Percentiles rank a stretch among this genome's conserved stretches.
Evolutionary conservation across 2,329 filamentous ascomycete species (phyloP).

Genomic region (Penicillium sp.): DNA sequence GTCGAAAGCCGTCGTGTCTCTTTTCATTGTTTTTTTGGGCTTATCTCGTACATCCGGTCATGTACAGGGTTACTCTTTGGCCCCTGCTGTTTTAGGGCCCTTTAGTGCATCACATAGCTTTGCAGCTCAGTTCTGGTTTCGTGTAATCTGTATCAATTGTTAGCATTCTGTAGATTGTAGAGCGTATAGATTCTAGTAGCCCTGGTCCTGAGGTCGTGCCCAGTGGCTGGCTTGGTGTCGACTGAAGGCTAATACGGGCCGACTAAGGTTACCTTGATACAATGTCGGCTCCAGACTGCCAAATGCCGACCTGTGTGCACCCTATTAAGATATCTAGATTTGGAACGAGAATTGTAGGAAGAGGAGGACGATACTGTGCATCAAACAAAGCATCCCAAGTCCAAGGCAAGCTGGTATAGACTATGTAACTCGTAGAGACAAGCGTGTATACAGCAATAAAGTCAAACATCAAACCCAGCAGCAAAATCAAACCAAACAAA

Average conservation of each 20-base stretch:
- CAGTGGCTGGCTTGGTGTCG: no score
- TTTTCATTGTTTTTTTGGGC: conserved; percentile 10
- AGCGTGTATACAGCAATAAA: background rate
- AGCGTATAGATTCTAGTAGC: no score
- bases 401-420: background rate
- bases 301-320: background rate
- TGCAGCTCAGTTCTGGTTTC: conserved; percentile 1
- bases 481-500: background rate
- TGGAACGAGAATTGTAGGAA: background rate
- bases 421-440: background rate
- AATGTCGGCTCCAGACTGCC: background rate
- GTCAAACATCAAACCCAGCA: background rate
- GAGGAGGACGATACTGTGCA: background rate
- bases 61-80: conserved; percentile 17
- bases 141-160: background rate
- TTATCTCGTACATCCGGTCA: conserved; percentile 25
- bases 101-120: conserved; percentile 20
- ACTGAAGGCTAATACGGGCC: no score
- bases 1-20: conserved; percentile 4
- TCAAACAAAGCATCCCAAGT: background rate
- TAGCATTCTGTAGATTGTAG: background rate
- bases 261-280: background rate
- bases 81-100: conserved; percentile 2
- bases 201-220: no score
- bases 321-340: background rate